phyloP scores from a whole-genome alignment of 495 filamentous ascomycete species.

The Poronia punctata region DNA sequence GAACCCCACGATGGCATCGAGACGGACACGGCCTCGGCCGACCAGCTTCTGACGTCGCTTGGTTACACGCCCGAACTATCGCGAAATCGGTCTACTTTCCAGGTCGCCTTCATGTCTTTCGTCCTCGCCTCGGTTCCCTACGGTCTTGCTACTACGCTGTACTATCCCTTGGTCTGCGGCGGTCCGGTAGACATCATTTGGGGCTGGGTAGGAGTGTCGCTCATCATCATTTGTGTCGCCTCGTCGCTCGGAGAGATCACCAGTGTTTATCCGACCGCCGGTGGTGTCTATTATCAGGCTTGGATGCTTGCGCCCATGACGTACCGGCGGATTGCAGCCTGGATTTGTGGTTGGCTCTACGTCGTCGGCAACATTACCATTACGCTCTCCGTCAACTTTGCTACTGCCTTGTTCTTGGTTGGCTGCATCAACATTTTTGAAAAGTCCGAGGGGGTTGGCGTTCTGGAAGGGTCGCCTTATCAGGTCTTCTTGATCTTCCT shows the following conservation, averaged over 20 bases:
- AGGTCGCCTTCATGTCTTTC: slow-evolving; percentile 53
- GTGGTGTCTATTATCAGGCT: slow-evolving; percentile 51
- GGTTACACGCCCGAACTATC: slow-evolving; percentile 47
- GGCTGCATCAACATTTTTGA: slow-evolving; percentile 50
- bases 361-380: slow-evolving; percentile 65
- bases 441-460: slow-evolving; percentile 23
- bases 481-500: slow-evolving; percentile 57
- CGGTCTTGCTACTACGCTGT: slow-evolving; percentile 63
- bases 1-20: slow-evolving; percentile 10
- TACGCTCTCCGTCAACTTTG: slow-evolving; percentile 62
- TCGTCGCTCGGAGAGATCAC: slow-evolving; percentile 50
- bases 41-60: slow-evolving; percentile 43
- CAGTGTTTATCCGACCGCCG: slow-evolving; percentile 49
- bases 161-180: slow-evolving; percentile 59
- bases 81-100: slow-evolving; percentile 47
- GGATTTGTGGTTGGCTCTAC: slow-evolving; percentile 62
- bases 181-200: slow-evolving; percentile 61
- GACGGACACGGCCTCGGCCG: slow-evolving; percentile 24
- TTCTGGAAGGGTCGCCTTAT: slow-evolving; percentile 42
- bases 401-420: slow-evolving; percentile 48
- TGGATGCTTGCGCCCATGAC: slow-evolving; percentile 43
- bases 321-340: slow-evolving; percentile 45
- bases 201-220: slow-evolving; percentile 47
- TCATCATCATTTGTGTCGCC: slow-evolving; percentile 47
- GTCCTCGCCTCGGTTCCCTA: slow-evolving; percentile 53